Base-by-base conservation (phyloP, 371 early-diverging fungal genomes). In the Batrachochytrium dendrobatidis region DNA sequence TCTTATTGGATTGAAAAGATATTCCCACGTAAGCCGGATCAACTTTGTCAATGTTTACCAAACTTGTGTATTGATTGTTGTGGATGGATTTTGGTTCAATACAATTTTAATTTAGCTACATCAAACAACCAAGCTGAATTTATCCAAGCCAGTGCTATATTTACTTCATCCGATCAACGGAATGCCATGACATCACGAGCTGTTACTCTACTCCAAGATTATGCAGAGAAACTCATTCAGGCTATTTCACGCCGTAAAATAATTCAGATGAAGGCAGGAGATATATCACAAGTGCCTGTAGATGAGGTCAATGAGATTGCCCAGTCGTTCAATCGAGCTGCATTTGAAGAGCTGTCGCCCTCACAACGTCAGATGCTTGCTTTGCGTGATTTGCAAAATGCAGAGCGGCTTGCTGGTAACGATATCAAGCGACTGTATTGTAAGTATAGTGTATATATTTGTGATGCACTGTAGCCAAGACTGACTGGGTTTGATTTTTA, bases 301-400 rank as follows among this genome's bases (percentile, higher is more conserved):
- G 73, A 73, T 49, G 76, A 76, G 50, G 62, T 76, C 45, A 66
- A 70, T 53, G 67, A 71, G 51, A 51, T 51, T 51, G 51, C 30
- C 7, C 4, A 24, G 25, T 51, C 51, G 3, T 51, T 51, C 51
- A 51, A 51, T 22, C 51, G 51, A 6, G 3, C 24, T 24, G 51
- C 51, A 3, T 51, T 51, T 51, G 51, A 51, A 22, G 51, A 51
- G 30, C 51, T 51, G 4, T 51, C 51, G 4, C 51, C 51, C 12
- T 51, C 51, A 32, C 51, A 51, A 32, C 51, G 51, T 3, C 4
- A 24, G 25, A 29, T n/a, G 30, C 3, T 51, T 5, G 51, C 51
- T 12, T 3, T 10, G 2, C 51, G 30, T 22, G 51, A 51, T 51
- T 32, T 51, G 7, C 6, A 24, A 7, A n/a, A 24, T 32, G 30